These are phyloP conservation scores for Aspergillus spinulosporus DNA, from an alignment of 2,329 filamentous ascomycete species.

Conservation along the genomic window DNA sequence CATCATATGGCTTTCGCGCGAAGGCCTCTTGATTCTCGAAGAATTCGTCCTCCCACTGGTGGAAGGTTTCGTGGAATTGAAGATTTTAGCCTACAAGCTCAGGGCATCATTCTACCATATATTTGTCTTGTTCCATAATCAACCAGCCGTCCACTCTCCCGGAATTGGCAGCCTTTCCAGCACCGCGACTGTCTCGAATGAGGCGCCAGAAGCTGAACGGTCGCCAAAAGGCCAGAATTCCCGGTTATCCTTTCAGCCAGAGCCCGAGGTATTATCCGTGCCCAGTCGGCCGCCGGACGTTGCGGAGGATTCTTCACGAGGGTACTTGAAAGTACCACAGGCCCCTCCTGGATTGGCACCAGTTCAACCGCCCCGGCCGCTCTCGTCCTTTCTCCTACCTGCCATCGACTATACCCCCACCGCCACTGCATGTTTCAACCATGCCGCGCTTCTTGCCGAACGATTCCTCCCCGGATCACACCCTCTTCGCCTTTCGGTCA, in stretches of 20 bases:
- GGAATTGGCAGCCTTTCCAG: constrained; percentile 48
- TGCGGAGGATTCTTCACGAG: constrained; percentile 6
- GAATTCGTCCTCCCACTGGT: constrained; percentile 83
- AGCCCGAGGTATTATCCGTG: constrained; percentile 19
- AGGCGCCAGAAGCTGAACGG: constrained; percentile 27
- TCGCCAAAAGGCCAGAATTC: constrained; percentile 22
- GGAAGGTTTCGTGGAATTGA: constrained; percentile 74
- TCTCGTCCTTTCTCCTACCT: constrained; percentile 76
- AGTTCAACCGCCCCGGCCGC: constrained; percentile 35
- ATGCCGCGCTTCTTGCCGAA: constrained; percentile 74
- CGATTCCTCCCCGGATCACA: constrained; percentile 80
- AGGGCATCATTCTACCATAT: constrained; percentile 95
- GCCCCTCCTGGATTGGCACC: constrained; percentile 42
- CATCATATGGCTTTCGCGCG: constrained; percentile 92
- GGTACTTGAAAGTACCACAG: constrained; percentile 16
- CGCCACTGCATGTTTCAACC: constrained; percentile 77
- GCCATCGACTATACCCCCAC: constrained; percentile 77
- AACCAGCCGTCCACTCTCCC: constrained; percentile 70
- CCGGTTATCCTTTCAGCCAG: constrained; percentile 24
- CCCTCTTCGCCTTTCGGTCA: constrained; percentile 82
- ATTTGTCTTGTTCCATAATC: constrained; percentile 93
- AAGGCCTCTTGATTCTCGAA: constrained; percentile 85
- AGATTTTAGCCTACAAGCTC: constrained; percentile 87
- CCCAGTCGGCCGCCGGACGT: constrained; percentile 4
- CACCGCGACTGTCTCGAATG: constrained; percentile 30